These are phyloP conservation scores for Suillus lakei DNA, from an alignment of 768 basidiomycete species.

Conservation along the genomic window DNA sequence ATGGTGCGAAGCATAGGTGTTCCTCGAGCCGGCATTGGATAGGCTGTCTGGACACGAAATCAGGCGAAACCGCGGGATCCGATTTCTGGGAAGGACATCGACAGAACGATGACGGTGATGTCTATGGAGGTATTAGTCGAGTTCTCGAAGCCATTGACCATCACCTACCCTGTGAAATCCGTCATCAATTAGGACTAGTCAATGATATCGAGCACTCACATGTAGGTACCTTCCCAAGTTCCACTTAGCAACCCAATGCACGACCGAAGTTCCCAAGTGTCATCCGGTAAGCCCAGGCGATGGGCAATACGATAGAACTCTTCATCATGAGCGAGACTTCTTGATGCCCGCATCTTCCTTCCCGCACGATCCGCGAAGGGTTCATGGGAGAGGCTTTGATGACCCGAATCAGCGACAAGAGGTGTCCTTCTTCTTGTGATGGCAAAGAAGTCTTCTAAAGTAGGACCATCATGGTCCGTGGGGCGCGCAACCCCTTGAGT, in stretches of 20 bases:
- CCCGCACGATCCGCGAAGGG: slow-evolving; percentile 34
- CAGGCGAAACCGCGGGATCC: slow-evolving; percentile 18
- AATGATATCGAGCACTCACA: slow-evolving; percentile 45
- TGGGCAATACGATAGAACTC: slow-evolving; percentile 42
- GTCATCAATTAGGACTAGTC: slow-evolving; percentile 9
- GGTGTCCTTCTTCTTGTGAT: slow-evolving; percentile 49
- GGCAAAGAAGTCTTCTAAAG: slow-evolving; percentile 53
- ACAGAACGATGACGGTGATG: slow-evolving; percentile 29
- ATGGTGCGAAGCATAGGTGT: slow-evolving; percentile 46
- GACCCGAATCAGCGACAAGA: slow-evolving; percentile 52
- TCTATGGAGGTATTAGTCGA: slow-evolving; percentile 21
- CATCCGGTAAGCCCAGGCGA: slow-evolving; percentile 17
- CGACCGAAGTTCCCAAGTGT: slow-evolving; percentile 30
- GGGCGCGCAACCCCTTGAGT: slow-evolving; percentile 51
- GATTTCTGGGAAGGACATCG: slow-evolving; percentile 15
- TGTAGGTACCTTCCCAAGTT: slow-evolving; percentile 64
- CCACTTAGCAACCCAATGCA: slow-evolving; percentile 55
- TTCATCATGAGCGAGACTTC: slow-evolving; percentile 39
- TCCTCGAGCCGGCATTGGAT: slow-evolving; percentile 56
- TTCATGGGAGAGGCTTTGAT: slow-evolving; percentile 30
- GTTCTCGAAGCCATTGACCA: background rate
- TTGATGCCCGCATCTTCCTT: slow-evolving; percentile 38
- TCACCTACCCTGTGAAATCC: slow-evolving; percentile 2
- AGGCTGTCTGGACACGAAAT: slow-evolving; percentile 51
- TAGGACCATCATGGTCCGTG: slow-evolving; percentile 53